Percentiles rank a stretch among this genome's conserved stretches.
phyloP scores from a whole-genome alignment of 345 rosid species.

The rapeseed (Brassica napus) region Da-Ae NC_063444.1:41048501-41049000 shows the following conservation, averaged over 20 bases:
- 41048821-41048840: slow-evolving; percentile 84
- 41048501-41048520: slow-evolving; percentile 91
- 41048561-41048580: slow-evolving; percentile 84
- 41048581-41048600: slow-evolving; percentile 83
- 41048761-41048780: slow-evolving; percentile 87
- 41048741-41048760: slow-evolving; percentile 95
- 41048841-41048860: slow-evolving; percentile 87
- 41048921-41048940: slow-evolving; percentile 64
- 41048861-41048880: slow-evolving; percentile 90
- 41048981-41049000: slow-evolving; percentile 13
- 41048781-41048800: slow-evolving; percentile 98
- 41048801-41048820: slow-evolving; percentile 90
- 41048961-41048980: slow-evolving; percentile 16
- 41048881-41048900: slow-evolving; percentile 91
- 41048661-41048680: slow-evolving; percentile 95
- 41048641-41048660: slow-evolving; percentile 74
- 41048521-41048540: slow-evolving; percentile 78
- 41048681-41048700: slow-evolving; percentile 85
- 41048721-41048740: slow-evolving; percentile 83
- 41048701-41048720: slow-evolving; percentile 74
- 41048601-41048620: slow-evolving; percentile 91
- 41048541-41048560: slow-evolving; percentile 75
- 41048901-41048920: slow-evolving; percentile 77
- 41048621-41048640: slow-evolving; percentile 74
- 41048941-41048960: slow-evolving; percentile 12